Evolutionary conservation across 75 land plant genomes (phyloP).

Genomic region (Cupressus sempervirens): DNA sequence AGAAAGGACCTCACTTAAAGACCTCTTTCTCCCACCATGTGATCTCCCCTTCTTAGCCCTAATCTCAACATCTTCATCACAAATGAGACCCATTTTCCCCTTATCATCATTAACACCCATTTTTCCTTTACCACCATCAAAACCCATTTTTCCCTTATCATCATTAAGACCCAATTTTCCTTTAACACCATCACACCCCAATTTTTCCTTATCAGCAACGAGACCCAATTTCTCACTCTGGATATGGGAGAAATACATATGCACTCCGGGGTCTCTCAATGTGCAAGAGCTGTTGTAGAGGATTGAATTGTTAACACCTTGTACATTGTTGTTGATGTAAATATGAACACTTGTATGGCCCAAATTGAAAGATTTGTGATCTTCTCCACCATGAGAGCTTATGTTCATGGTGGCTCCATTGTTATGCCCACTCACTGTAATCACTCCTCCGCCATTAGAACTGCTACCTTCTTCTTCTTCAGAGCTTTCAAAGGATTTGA

Average conservation of each 20-base stretch:
- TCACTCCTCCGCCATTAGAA: not conserved
- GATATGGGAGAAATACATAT: conserved; percentile 6
- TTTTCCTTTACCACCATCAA: not conserved
- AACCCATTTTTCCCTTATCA: not conserved
- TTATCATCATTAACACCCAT: not conserved
- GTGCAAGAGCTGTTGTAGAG: conserved; percentile 34
- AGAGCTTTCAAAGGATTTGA: not conserved
- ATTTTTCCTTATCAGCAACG: not conserved
- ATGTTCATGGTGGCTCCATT: conserved; percentile 5
- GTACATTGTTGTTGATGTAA: conserved; percentile 51
- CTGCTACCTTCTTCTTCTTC: not conserved
- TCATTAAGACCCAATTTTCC: not conserved
- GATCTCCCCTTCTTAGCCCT: not conserved
- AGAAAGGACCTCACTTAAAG: not conserved
- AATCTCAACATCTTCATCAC: not conserved
- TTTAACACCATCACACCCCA: not conserved
- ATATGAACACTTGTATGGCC: conserved; percentile 23
- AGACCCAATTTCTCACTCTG: not conserved
- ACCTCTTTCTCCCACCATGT: not conserved
- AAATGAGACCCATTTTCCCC: not conserved
- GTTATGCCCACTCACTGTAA: not conserved
- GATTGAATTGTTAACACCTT: conserved; percentile 51
- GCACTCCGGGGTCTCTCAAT: conserved; percentile 46
- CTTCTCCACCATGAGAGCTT: not conserved
- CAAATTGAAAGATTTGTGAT: not conserved